Base-by-base conservation (phyloP, 2,329 filamentous ascomycete species). In the Elsinoe arachidis region DNA sequence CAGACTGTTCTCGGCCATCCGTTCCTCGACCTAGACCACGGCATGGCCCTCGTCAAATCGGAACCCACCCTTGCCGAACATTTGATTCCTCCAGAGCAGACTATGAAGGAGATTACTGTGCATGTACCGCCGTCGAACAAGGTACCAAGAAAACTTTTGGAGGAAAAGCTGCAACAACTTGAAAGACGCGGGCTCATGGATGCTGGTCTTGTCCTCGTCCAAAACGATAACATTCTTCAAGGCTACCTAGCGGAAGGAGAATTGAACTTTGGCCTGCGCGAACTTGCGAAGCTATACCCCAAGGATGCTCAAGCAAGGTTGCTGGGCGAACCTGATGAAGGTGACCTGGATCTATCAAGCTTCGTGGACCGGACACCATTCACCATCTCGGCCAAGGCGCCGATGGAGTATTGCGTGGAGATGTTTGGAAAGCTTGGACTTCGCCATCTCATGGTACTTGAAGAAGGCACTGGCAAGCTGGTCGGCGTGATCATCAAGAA, bases 401-500 rank as follows among this genome's bases (percentile, higher is more conserved):
- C 80, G 9, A 72, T 83, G 63, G 81, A 84, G 65, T 80, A 80
- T 65, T 78, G 75, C 0, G 77, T 82, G 1, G 80, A 83, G 66
- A 78, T 83, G 75, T 82, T 83, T 69, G 76, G 75, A 2, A 81
- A 81, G 64, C 63, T 84, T 41, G 80, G 80, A 0, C 61, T 82
- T 61, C 68, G 79, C 58, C 74, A 82, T 68, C 60, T 83, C 43
- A 76, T 79, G 63, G 68, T 83, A 5, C 72, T 76, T 1, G 78
- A 80, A 60, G 76, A 80, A 59, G 77, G 78, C 1, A 78, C 72
- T 19, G 74, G 78, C 1, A 70, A 62, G 60, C 66, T 81, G 47
- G 67, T 79, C 2, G 80, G 80, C 0, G 76, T 82, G 0, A 73
- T 81, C 26, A 79, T 82, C 58, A 83, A 82, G 73, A 83, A 83